Conservation (phyloP, 2,329 filamentous ascomycete species). For the Penicillium decumbens region DNA sequence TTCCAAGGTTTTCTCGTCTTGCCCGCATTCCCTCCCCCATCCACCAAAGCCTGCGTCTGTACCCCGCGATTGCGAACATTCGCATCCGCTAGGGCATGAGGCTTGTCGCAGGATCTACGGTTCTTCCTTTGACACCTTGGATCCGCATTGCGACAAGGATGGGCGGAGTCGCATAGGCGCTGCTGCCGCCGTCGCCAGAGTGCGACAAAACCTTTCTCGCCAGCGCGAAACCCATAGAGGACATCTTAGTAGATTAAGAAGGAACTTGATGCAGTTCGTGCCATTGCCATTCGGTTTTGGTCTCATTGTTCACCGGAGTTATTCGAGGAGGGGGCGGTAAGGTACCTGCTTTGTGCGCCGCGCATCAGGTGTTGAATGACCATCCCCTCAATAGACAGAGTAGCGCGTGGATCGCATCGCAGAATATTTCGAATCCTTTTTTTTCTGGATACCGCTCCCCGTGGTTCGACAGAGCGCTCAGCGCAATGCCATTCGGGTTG, state of each 20-base stretch:
- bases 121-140: background rate
- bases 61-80: conserved; percentile 7
- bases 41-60: background rate
- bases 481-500: conserved; percentile 24
- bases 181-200: conserved; percentile 6
- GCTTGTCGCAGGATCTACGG: conserved; percentile 14
- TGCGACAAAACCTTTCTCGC: conserved; percentile 5
- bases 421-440: background rate
- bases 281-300: background rate
- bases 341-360: conserved; percentile 7
- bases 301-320: background rate
- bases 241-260: background rate
- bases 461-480: conserved; percentile 19
- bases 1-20: background rate
- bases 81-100: background rate
- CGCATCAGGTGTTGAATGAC: background rate
- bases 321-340: conserved; percentile 10
- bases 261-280: background rate
- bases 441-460: background rate
- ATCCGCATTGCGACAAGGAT: conserved; percentile 21
- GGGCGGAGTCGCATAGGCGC: conserved; percentile 4
- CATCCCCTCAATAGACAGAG: background rate
- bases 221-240: background rate
- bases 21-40: background rate
- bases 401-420: background rate